Evolutionary conservation across 2,329 filamentous ascomycete genomes (phyloP).

Genomic region (Pseudogymnoascus destructans): DNA sequence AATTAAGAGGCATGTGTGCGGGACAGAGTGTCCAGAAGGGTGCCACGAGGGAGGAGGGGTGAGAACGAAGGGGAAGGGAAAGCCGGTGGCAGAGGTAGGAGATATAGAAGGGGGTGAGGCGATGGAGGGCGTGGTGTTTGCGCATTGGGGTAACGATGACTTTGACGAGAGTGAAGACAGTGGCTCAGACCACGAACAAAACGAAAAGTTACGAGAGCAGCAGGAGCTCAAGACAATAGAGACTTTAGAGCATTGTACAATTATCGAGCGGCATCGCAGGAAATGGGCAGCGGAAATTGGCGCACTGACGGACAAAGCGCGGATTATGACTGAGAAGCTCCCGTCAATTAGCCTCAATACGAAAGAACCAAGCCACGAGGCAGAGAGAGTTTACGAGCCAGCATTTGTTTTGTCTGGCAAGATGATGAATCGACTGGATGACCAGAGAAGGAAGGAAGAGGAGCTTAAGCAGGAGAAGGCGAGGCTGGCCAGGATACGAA

Average conservation of each 20-base stretch:
- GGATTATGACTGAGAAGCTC: background rate
- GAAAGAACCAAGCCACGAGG: background rate
- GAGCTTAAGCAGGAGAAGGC: background rate
- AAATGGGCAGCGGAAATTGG: slow-evolving; percentile 5
- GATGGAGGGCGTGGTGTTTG: background rate
- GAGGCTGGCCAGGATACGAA: background rate
- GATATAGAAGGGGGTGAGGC: background rate
- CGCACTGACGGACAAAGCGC: background rate
- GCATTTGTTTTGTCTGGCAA: background rate
- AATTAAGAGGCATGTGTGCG: background rate
- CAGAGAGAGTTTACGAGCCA: background rate
- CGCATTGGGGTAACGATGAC: background rate
- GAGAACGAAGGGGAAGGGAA: background rate
- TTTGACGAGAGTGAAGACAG: background rate
- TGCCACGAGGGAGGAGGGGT: background rate
- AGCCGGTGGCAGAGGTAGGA: background rate
- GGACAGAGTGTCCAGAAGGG: background rate
- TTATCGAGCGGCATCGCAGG: background rate
- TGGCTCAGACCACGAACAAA: background rate
- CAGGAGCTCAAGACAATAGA: background rate
- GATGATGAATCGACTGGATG: background rate
- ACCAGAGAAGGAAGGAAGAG: background rate
- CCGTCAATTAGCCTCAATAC: background rate
- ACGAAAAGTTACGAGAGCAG: background rate
- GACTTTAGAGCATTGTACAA: background rate